A percentile compares a stretch with the other conserved stretches of the same genome.
Evolutionary conservation across 2,329 filamentous ascomycete genomes (phyloP).

Genomic region (Cylindrodendrum hubeiense): DNA sequence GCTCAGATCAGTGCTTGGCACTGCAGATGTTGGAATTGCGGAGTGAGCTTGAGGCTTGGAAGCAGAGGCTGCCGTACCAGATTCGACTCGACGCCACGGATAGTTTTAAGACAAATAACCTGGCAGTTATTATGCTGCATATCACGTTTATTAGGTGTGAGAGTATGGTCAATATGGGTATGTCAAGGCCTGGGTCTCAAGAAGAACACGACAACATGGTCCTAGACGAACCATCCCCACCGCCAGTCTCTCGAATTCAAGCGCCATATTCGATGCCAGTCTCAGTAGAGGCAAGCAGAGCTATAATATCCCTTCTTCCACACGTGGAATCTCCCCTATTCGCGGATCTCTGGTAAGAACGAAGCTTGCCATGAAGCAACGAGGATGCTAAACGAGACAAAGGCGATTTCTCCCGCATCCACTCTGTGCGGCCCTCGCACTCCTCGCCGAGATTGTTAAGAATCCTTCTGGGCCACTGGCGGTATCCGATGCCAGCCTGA

Average conservation of each 20-base stretch:
- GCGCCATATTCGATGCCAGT: neutral
- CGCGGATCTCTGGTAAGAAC: neutral
- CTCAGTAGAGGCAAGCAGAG: no score
- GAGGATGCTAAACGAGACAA: no score
- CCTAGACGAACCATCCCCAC: no score
- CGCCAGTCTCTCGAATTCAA: no score
- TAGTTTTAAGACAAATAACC: no score
- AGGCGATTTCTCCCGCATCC: neutral
- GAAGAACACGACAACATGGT: no score
- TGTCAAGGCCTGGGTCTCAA: no score
- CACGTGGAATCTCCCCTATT: neutral
- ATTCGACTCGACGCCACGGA: no score
- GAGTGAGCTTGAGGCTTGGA: neutral
- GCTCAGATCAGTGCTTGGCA: no score
- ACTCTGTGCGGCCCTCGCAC: neutral
- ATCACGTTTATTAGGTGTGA: no score
- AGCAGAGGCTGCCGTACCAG: neutral
- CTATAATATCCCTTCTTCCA: neutral
- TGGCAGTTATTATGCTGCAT: no score
- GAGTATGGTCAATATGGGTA: no score
- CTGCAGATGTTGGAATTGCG: neutral
- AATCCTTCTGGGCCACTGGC: neutral
- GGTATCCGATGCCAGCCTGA: neutral
- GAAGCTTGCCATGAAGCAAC: neutral
- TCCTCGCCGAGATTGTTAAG: neutral